Evolutionary conservation across 345 rosid genomes (phyloP), one percentile per base, ranked within the genome.

Genomic region (Eucalyptus sp.): DNA sequence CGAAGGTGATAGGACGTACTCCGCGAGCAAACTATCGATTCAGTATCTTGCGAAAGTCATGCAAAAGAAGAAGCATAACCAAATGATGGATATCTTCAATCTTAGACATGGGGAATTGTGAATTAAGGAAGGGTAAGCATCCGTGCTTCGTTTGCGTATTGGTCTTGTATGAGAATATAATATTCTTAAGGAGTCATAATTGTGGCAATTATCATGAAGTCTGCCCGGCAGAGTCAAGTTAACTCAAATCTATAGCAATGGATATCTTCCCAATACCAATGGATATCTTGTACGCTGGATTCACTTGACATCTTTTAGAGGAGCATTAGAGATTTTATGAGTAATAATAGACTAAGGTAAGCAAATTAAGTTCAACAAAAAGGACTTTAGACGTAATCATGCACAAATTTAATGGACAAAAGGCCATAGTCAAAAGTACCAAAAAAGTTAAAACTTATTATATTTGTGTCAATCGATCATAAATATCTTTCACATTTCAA

Each of bases 391-490:
- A 76, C 27, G 41, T 10, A 76, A 2, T 20, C 15, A 76, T 76
- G 48, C 2, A 41, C 46, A 22, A 41, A 76, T 6, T 76, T 76
- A 41, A 37, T 11, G 27, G 14, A 41, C 13, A 37, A 10, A 24
- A 76, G n/a, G n/a, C 33, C 12, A 62, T 56, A 22, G 29, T 9
- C 3, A 56, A 22, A 56, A 56, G 5, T 56, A 24, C 8, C 27
- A 24, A 56, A 56, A 56, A 56, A 10, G 29, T 56, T 10, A 10
- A 22, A 56, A 56, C 1, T 10, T 24, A 56, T 56, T 22, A 2
- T 1, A 24, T 56, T 2, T 2, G 0, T 56, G 1, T 25, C 6
- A 56, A 24, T 56, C 2, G 2, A 56, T 56, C 3, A 56, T 24
- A 56, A 56, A 24, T 1, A 22, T 4, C 1, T 56, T 56, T 56